Base-by-base conservation (phyloP, 345 rosid species). In the Pugionium dolabratum region DNA sequence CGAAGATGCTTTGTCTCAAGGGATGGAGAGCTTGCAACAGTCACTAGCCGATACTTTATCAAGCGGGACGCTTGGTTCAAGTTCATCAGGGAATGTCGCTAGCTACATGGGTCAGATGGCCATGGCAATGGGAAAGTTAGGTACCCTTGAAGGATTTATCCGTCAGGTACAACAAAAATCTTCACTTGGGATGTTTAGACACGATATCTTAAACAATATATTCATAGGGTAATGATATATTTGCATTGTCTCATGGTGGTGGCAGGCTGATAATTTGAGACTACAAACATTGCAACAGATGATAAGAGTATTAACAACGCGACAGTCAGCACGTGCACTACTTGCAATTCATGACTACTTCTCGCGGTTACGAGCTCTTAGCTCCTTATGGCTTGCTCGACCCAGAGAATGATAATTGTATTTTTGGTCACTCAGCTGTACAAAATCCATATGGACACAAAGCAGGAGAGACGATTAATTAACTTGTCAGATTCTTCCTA, bases 81-180 rank as follows among this genome's bases (percentile, higher is more conserved):
- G 97, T 52, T 74, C 96, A 61, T 87, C 96, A 37, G 89, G 91
- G 52, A 87, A 91, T 42, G 95, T 91, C 28, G 96, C 97, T 27
- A 91, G 83, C 73, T 95, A 95, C 77, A 91, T 91, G 97, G 99
- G 99, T 67, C 97, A 95, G 73, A 95, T 95, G 97, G 99, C 99
- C 39, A 95, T 95, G 99, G 99, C 97, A 42, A 95, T 95, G 99
- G 99, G 99, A 55, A 91, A 91, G 79, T 81, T 95, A 39, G 97
- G 95, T n/a, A 95, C 95, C 7, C 95, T 95, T 0, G 97, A 95
- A 67, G 96, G 99, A 8, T 91, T 95, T 63, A 90, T 95, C 47
- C 88, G 94, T 40, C 95, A 94, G 97, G 99, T 94, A 79, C 60
- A 67, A 34, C 28, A 45, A 52, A 51, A 50, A 31, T n/a, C 30